Evolutionary conservation across 2,329 filamentous ascomycete genomes (phyloP).

Genomic region (Pseudocercospora fuligena): DNA sequence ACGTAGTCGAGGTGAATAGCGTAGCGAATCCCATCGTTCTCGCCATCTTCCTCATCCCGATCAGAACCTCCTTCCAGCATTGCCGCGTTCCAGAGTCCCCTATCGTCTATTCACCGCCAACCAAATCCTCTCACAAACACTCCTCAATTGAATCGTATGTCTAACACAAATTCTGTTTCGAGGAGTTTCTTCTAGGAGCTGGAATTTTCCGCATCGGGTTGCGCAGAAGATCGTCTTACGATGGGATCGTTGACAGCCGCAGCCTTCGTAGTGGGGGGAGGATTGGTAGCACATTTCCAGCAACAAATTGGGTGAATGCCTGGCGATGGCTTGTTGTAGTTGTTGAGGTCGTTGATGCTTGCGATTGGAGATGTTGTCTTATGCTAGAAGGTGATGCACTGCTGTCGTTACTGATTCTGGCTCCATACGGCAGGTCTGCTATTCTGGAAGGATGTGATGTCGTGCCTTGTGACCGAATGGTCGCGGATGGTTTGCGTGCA

Average conservation of each 20-base stretch:
- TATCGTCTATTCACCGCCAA: background rate
- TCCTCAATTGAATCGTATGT: background rate
- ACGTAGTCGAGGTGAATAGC: too few relatives aligned
- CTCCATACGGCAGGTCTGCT: too few relatives aligned
- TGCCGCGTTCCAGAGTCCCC: background rate
- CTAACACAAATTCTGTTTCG: constrained; percentile 11
- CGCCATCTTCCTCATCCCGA: too few relatives aligned
- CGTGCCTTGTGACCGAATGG: too few relatives aligned
- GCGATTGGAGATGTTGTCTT: background rate
- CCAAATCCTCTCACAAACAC: background rate
- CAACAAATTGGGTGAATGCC: too few relatives aligned
- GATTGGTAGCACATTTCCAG: constrained; percentile 19
- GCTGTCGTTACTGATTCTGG: background rate
- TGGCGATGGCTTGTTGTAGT: too few relatives aligned
- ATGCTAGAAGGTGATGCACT: too few relatives aligned
- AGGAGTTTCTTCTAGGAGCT: constrained; percentile 4
- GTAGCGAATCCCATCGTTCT: too few relatives aligned
- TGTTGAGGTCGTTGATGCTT: background rate
- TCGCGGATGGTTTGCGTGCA: too few relatives aligned
- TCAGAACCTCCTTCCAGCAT: background rate
- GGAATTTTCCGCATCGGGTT: background rate
- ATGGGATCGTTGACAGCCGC: constrained; percentile 6
- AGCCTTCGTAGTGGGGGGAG: constrained; percentile 8
- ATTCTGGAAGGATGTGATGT: too few relatives aligned
- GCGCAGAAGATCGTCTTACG: background rate